phyloP scores from a whole-genome alignment of 164 flowering plant genomes.

The Hamamelis virginiana region DNA sequence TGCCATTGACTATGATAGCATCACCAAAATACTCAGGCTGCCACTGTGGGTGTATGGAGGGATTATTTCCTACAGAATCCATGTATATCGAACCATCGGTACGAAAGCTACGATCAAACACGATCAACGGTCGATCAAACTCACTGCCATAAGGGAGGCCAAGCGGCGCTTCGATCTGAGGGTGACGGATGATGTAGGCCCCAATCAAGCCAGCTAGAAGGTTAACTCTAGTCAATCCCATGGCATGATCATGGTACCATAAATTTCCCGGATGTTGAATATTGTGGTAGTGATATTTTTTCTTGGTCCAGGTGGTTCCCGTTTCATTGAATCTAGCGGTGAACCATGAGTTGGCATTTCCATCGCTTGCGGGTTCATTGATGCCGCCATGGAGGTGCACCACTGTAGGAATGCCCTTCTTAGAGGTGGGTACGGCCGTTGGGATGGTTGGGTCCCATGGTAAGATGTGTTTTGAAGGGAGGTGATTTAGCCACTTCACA shows the following conservation, averaged over 20 bases:
- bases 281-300: slow-evolving; percentile 32
- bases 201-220: slow-evolving; percentile 53
- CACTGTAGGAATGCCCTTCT: slow-evolving; percentile 44
- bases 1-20: slow-evolving; percentile 49
- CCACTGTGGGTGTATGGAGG: slow-evolving; percentile 58
- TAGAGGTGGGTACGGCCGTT: slow-evolving; percentile 26
- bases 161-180: slow-evolving; percentile 25
- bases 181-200: slow-evolving; percentile 42
- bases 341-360: slow-evolving; percentile 46
- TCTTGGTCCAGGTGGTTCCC: slow-evolving; percentile 41
- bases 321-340: slow-evolving; percentile 31
- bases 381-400: slow-evolving; percentile 54
- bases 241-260: slow-evolving; percentile 59
- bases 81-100: slow-evolving; percentile 43
- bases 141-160: slow-evolving; percentile 32
- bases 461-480: slow-evolving; percentile 46
- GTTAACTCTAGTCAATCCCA: slow-evolving; percentile 53
- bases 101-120: slow-evolving; percentile 47
- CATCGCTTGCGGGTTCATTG: slow-evolving; percentile 43
- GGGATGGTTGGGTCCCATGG: slow-evolving; percentile 59
- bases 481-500: slow-evolving; percentile 50
- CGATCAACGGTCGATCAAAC: slow-evolving; percentile 36
- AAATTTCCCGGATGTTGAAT: slow-evolving; percentile 42
- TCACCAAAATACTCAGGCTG: slow-evolving; percentile 58
- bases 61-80: slow-evolving; percentile 45